A percentile compares a stretch with the other conserved stretches of the same genome.
These are phyloP conservation scores for Coemansia sp. DNA, from an alignment of 192 early-diverging fungal species.

Conservation along the genomic window DNA sequence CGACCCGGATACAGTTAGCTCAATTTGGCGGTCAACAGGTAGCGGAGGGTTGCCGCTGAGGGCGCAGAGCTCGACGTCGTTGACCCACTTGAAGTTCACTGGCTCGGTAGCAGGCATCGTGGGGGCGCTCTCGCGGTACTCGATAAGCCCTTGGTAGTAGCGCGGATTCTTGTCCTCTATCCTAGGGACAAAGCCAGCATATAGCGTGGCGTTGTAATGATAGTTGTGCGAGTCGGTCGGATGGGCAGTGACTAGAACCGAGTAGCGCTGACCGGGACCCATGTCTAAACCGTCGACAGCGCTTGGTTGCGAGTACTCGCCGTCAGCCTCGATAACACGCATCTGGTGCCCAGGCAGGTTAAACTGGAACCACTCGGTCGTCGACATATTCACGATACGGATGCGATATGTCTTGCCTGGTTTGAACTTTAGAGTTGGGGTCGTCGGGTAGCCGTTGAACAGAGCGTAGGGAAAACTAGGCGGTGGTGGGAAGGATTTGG, in stretches of 20 bases:
- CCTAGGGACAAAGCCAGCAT: conserved; percentile 60
- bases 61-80: conserved; percentile 17
- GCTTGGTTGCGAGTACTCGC: conserved; percentile 56
- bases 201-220: conserved; percentile 65
- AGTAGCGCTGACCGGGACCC: conserved; percentile 71
- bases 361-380: conserved; percentile 67
- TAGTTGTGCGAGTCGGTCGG: conserved; percentile 58
- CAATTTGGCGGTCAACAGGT: conserved; percentile 14
- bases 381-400: conserved; percentile 72
- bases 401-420: conserved; percentile 78
- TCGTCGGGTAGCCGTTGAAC: conserved; percentile 38
- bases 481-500: conserved; percentile 57
- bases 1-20: conserved; percentile 49
- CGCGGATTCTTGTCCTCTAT: conserved; percentile 53
- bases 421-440: conserved; percentile 39
- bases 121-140: conserved; percentile 12
- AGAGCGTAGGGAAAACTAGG: conserved; percentile 54
- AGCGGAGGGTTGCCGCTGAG: conserved; percentile 6
- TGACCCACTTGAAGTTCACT: conserved; percentile 6
- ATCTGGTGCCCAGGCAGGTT: conserved; percentile 72
- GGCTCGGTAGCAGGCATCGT: not conserved
- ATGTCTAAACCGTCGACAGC: conserved; percentile 58
- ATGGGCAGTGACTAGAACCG: conserved; percentile 71
- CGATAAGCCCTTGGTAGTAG: conserved; percentile 10
- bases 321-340: conserved; percentile 76